These are phyloP conservation scores for Amylocarpus encephaloides DNA, from an alignment of 2,329 filamentous ascomycete species.

Conservation along the genomic window DNA sequence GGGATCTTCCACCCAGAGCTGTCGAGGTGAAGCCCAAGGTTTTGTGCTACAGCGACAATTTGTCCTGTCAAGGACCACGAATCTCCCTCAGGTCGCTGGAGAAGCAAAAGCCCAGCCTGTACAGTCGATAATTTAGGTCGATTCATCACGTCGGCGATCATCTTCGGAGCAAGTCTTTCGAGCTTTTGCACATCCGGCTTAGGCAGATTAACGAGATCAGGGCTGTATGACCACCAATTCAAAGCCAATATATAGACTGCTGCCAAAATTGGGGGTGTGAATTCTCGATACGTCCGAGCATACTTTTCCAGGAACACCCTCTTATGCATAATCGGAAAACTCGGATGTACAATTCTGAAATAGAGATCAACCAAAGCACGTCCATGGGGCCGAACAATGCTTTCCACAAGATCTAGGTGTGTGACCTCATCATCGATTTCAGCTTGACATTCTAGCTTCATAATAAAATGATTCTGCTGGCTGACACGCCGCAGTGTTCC, in stretches of 20 bases:
- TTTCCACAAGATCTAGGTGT: constrained; percentile 27
- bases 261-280: constrained; percentile 62
- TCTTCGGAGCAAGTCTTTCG: constrained; percentile 66
- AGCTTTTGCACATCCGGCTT: constrained; percentile 68
- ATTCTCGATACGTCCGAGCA: constrained; percentile 47
- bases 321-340: constrained; percentile 48
- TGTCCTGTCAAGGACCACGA: constrained; percentile 84
- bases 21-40: constrained; percentile 83
- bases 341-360: constrained; percentile 41
- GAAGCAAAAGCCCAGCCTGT: constrained; percentile 68
- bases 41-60: constrained; percentile 78
- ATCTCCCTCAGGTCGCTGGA: constrained; percentile 69
- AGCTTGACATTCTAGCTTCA: constrained; percentile 65
- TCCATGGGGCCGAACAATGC: constrained; percentile 24
- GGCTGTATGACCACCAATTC: constrained; percentile 79
- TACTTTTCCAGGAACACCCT: constrained; percentile 58
- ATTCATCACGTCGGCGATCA: constrained; percentile 70
- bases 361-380: constrained; percentile 24
- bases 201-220: constrained; percentile 55
- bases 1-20: constrained; percentile 84
- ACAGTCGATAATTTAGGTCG: constrained; percentile 76
- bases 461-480: constrained; percentile 68
- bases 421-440: constrained; percentile 35
- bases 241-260: constrained; percentile 80
- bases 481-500: constrained; percentile 67